A percentile compares a stretch with the other conserved stretches of the same genome.
Evolutionary conservation across 306 rosid genomes (phyloP).

Genomic region (Pyrus bretschneideri): DNA sequence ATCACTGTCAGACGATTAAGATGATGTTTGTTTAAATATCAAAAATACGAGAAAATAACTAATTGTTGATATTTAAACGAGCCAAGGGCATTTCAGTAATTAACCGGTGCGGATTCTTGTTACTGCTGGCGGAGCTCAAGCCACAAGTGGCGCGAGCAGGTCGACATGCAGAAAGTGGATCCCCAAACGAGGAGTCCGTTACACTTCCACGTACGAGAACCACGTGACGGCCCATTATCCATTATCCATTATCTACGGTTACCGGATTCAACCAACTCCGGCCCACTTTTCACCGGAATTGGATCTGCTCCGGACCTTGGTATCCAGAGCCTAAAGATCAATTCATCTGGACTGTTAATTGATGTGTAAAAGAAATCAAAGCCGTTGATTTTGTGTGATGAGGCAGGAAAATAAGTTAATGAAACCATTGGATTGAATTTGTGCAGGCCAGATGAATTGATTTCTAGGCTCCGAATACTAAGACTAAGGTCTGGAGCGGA

Average conservation of each 20-base stretch:
- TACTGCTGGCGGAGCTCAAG: background rate
- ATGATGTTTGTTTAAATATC: too few species aligned
- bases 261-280: background rate
- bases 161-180: background rate
- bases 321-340: rapidly evolving
- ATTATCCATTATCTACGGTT: background rate
- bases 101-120: background rate
- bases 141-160: background rate
- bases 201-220: background rate
- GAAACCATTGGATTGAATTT: too few species aligned
- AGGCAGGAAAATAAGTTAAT: too few species aligned
- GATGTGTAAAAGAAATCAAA: too few species aligned
- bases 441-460: rapidly evolving
- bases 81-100: background rate
- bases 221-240: background rate
- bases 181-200: background rate
- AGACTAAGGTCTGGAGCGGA: too few species aligned
- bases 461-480: too few species aligned
- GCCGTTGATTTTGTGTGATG: too few species aligned
- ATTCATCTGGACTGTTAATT: too few species aligned
- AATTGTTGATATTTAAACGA: background rate
- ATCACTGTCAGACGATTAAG: too few species aligned
- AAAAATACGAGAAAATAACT: background rate
- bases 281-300: background rate
- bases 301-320: background rate